phyloP scores from a whole-genome alignment of 208 protist species.

The Leptomonas pyrrhocoris region DNA sequence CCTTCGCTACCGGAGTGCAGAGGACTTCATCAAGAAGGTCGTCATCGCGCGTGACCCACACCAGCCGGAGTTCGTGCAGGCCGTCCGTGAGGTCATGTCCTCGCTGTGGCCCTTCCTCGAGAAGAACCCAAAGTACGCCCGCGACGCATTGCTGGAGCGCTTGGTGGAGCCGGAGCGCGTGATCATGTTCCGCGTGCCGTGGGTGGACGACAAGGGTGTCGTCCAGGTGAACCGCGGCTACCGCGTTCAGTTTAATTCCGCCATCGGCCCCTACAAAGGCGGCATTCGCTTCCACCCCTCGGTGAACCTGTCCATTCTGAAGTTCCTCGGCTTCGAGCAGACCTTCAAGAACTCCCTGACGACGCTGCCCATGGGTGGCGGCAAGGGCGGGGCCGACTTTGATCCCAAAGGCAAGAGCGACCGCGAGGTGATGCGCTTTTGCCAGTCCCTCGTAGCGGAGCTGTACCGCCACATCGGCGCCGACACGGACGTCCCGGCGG shows the following conservation, averaged over 20 bases:
- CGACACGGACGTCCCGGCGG: conserved; percentile 94
- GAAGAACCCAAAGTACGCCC: conserved; percentile 78
- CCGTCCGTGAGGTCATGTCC: conserved; percentile 86
- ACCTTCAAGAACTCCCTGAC: conserved; percentile 96
- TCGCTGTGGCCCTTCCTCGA: conserved; percentile 86
- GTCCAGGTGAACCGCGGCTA: conserved; percentile 91
- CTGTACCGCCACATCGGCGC: conserved; percentile 89
- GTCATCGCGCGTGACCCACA: conserved; percentile 64
- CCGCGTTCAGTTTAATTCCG: conserved; percentile 93
- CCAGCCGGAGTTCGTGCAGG: conserved; percentile 91
- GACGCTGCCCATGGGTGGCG: conserved; percentile 91
- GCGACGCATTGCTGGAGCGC: conserved; percentile 68
- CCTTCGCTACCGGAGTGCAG: conserved; percentile 41
- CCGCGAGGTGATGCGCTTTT: conserved; percentile 94
- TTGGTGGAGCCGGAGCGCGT: conserved; percentile 92
- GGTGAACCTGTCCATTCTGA: conserved; percentile 92
- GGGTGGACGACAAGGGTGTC: conserved; percentile 89
- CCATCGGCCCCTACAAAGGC: conserved; percentile 95
- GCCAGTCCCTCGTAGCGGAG: conserved; percentile 92
- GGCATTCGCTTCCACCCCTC: conserved; percentile 85
- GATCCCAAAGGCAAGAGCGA: conserved; percentile 94
- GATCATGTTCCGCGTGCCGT: conserved; percentile 93
- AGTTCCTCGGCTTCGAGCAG: conserved; percentile 97
- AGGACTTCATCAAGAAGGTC: conserved; percentile 66
- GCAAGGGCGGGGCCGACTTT: conserved; percentile 95